Base-by-base conservation (phyloP, 2,329 filamentous ascomycete genomes). In the Talaromyces verruculosus region DNA sequence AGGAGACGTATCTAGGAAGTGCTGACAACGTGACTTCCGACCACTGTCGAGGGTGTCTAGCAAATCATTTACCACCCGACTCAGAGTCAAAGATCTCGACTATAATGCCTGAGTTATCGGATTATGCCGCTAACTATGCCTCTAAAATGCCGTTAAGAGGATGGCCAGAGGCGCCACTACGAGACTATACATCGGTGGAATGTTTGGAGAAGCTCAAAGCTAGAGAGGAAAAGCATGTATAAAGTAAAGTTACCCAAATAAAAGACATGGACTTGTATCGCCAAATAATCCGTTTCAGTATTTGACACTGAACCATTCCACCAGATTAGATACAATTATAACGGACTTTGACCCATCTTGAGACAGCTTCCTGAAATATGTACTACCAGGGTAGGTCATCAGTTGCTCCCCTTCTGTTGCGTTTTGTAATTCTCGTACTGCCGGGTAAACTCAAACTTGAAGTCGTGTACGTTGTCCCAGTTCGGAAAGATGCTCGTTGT, bases 1-100 rank as follows among this genome's bases (percentile, higher is more conserved):
- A 61, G 59, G 39, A 61, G 28, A 61, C 59, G 15, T 61, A 49
- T 35, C n/a, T 61, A 25, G 59, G 59, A 37, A 61, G 39, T 61
- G 28, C 59, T 22, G 59, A 35, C 3, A 49, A 19, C 13, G 25
- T 61, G 7, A 47, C 39, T 19, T n/a, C 30, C 13, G 59, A 61
- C 25, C 39, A 33, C 11, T 59, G 55, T 41, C 41, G 22, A 61
- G 59, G 43, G 37, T 17, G 10, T 11, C n/a, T 7, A 19, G 25
- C 39, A 22, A 13, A 47, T 7, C 30, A 45, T 33, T 30, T 61
- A 5, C 59, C 59, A 5, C 59, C 59, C 22, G 59, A 15, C 4
- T 30, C 39, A 15, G 41, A 61, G 4, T 10, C 17, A 10, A 61
- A 33, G 22, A 25, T 49, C 17, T 15, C 39, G n/a, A 25, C 22